Percentiles rank a stretch among this genome's conserved stretches.
Conservation (phyloP, 208 protist genomes). For the Wallacemonas sp. region DNA sequence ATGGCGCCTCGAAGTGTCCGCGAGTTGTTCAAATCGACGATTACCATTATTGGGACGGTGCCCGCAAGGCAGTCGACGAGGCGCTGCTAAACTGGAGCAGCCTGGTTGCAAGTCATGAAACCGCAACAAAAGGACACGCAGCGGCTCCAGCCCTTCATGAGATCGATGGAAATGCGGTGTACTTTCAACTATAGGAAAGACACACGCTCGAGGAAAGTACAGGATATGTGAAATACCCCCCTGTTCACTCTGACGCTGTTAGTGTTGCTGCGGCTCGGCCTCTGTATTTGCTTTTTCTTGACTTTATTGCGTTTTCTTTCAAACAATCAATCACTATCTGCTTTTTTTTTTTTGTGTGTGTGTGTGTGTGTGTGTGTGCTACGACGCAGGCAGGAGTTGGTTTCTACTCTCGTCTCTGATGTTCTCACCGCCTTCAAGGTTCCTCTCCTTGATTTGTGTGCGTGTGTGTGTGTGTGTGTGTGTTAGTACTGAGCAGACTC, state of each 20-base stretch:
- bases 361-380: conserved; percentile 1
- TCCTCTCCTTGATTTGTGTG: too few species aligned
- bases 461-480: too few species aligned
- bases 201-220: not conserved
- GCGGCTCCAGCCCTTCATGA: conserved; percentile 16
- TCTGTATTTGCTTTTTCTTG: not conserved
- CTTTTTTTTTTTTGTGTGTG: conserved; percentile 15
- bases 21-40: conserved; percentile 79
- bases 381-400: too few species aligned
- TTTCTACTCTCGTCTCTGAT: too few species aligned
- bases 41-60: conserved; percentile 82
- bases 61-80: conserved; percentile 63
- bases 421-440: too few species aligned
- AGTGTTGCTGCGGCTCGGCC: not conserved
- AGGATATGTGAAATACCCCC: not conserved
- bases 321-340: not conserved
- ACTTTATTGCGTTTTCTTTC: too few species aligned
- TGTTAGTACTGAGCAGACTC: too few species aligned
- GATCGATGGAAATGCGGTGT: conserved; percentile 67
- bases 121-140: not conserved
- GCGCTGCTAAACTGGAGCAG: conserved; percentile 18
- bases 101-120: not conserved
- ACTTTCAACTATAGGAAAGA: conserved; percentile 27
- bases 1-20: not conserved
- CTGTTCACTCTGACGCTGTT: too few species aligned